Evolutionary conservation across 2,329 filamentous ascomycete genomes (phyloP).

Genomic region (Phaeoacremonium minimum): DNA sequence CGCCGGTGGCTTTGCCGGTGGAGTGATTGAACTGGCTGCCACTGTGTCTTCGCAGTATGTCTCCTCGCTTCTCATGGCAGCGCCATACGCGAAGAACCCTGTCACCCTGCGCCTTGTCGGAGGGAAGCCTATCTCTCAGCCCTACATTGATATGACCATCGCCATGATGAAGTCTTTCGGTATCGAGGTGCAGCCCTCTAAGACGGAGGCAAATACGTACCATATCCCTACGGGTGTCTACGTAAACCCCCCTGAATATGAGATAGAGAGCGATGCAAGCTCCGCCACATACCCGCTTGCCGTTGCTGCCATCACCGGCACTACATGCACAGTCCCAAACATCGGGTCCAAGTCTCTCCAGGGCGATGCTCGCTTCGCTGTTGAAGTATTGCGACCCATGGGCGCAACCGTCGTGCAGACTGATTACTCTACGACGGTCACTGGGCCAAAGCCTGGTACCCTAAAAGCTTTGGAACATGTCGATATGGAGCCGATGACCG

Average conservation of each 20-base stretch:
- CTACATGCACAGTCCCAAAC: conserved; percentile 92
- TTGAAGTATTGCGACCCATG: conserved; percentile 88
- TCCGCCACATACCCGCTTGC: conserved; percentile 95
- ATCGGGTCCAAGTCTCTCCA: conserved; percentile 90
- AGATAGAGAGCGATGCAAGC: conserved; percentile 94
- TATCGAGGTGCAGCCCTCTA: conserved; percentile 71
- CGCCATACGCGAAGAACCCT: conserved; percentile 90
- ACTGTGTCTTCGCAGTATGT: conserved; percentile 99
- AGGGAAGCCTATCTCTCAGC: conserved; percentile 95
- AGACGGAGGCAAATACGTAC: conserved; percentile 83
- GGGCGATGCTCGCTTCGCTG: conserved; percentile 89
- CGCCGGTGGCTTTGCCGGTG: conserved; percentile 77
- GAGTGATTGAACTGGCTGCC: conserved; percentile 84
- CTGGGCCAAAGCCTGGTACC: conserved; percentile 71
- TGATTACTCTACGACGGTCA: conserved; percentile 83
- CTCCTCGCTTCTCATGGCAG: conserved; percentile 93
- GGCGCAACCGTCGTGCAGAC: conserved; percentile 87
- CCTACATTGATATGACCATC: conserved; percentile 98
- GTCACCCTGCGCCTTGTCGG: conserved; percentile 87
- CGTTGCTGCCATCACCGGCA: conserved; percentile 91
- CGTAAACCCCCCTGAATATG: conserved; percentile 78
- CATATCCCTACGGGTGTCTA: conserved; percentile 85
- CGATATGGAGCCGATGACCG: conserved; percentile 99
- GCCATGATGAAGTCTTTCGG: conserved; percentile 96
- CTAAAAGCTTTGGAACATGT: conserved; percentile 75